Base-by-base conservation (phyloP, 2,329 filamentous ascomycete species). In the Orbilia javanica region DNA sequence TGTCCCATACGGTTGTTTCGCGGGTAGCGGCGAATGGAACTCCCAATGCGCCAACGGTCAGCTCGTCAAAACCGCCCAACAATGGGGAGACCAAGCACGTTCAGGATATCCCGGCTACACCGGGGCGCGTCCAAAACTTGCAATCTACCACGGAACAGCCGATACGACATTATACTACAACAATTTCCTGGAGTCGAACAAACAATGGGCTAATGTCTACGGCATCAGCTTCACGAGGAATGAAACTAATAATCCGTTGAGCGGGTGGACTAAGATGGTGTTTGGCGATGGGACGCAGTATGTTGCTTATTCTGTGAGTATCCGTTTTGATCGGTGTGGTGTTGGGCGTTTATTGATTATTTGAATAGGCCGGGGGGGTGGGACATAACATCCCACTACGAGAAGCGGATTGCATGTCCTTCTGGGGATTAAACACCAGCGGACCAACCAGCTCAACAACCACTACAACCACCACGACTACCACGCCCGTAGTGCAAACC, bases 141-240 rank as follows among this genome's bases (percentile, higher is more conserved):
- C 88, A 81, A 85, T 89, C 81, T 89, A 87, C 84, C 88, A 90
- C 81, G 88, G 88, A 46, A 86, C 85, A 42, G 82, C 82, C 1
- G 88, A 90, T 81, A 82, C 82, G 10, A 88, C 85, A 0, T 84
- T 90, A 8, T 84, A 84, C 63, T 86, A 86, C 15, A 85, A 86
- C 80, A 89, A 89, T 83, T 89, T 88, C 81, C 82, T 88, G 44
- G 88, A 90, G 84, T 86, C 86, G 64, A 86, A 88, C 81, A 88
- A 89, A 84, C 84, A 88, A 83, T 88, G 87, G 87, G 85, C 86
- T 0, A 85, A 84, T 18, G 85, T 89, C 0, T 85, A 87, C 66
- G 87, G 86, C 7, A 83, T 82, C n/a, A 79, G 81, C 29, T 81
- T 81, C 34, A 82, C 79, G 13, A 77, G 79, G 1, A 79, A 80